Conservation (phyloP, 2,329 filamentous ascomycete genomes). For the Penicillium concentricum region DNA sequence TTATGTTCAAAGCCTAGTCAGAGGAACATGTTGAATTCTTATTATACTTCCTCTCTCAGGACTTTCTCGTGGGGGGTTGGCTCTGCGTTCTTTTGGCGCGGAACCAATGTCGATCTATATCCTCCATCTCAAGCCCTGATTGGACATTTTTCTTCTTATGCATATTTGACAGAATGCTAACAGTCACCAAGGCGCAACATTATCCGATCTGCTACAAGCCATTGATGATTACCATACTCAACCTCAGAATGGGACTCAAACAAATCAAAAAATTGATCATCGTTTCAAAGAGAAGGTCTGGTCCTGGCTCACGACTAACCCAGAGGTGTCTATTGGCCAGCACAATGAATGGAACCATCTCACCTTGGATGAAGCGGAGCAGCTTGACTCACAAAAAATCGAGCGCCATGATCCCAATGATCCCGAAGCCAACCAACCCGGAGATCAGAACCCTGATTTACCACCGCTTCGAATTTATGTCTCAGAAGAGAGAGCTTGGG, state of each 20-base stretch:
- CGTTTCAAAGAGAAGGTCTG: conserved; percentile 56
- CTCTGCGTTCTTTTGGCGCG: background rate
- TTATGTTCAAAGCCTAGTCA: background rate
- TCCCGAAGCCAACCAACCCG: background rate
- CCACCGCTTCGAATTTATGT: conserved; percentile 46
- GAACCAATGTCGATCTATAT: background rate
- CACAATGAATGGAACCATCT: conserved; percentile 42
- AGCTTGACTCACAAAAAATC: conserved; percentile 2
- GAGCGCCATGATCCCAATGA: background rate
- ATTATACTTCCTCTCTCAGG: background rate
- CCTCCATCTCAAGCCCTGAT: background rate
- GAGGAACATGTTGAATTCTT: background rate
- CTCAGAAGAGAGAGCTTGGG: conserved; percentile 58
- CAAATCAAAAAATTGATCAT: conserved; percentile 44
- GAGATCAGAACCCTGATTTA: background rate
- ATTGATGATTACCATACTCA: conserved; percentile 39
- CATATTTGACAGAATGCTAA: conserved; percentile 18
- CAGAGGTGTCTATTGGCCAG: conserved; percentile 54
- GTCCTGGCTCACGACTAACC: conserved; percentile 56
- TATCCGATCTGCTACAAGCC: conserved; percentile 35
- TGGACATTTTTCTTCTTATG: background rate
- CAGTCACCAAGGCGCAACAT: conserved; percentile 33
- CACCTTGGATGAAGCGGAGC: conserved; percentile 43
- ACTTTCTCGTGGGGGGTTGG: background rate
- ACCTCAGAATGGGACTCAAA: conserved; percentile 14